Evolutionary conservation across 129 eudicot species (phyloP).

Genomic region (Solidago caesia): DNA sequence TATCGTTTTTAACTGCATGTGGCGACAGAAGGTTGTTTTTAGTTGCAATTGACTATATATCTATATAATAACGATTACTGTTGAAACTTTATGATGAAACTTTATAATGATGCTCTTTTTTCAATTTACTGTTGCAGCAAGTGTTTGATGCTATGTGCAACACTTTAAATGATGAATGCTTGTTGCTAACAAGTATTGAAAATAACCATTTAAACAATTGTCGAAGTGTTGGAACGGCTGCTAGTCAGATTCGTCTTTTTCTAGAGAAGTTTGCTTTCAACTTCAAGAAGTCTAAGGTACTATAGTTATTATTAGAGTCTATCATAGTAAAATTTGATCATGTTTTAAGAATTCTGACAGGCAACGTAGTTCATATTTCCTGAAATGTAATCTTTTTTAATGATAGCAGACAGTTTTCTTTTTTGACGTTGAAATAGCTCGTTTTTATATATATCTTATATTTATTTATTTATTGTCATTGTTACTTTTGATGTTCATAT

Average conservation of each 20-base stretch:
- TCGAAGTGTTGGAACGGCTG: conserved; percentile 44
- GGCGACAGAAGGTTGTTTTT: conserved; percentile 76
- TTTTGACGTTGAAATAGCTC: too few species aligned
- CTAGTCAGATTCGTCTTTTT: conserved; percentile 39
- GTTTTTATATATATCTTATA: too few species aligned
- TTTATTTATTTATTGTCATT: too few species aligned
- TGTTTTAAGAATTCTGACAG: too few species aligned
- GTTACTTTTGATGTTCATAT: background rate
- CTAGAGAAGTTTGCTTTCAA: conserved; percentile 51
- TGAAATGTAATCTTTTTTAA: too few species aligned
- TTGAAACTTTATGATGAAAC: background rate
- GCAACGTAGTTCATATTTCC: too few species aligned
- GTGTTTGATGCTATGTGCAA: conserved; percentile 59
- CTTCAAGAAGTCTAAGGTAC: conserved; percentile 77
- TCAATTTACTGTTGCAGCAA: conserved; percentile 55
- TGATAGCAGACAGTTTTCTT: too few species aligned
- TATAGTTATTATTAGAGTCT: background rate
- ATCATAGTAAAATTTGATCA: too few species aligned
- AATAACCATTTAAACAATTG: conserved; percentile 54
- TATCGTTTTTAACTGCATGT: conserved; percentile 55
- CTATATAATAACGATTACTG: background rate
- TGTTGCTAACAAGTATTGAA: conserved; percentile 64
- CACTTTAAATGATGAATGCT: conserved; percentile 54
- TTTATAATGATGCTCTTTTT: conserved; percentile 7
- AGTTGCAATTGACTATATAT: background rate